These are phyloP conservation scores for Verticillium dahliae DNA, from an alignment of 2,329 filamentous ascomycete genomes.

Conservation along the genomic window DNA sequence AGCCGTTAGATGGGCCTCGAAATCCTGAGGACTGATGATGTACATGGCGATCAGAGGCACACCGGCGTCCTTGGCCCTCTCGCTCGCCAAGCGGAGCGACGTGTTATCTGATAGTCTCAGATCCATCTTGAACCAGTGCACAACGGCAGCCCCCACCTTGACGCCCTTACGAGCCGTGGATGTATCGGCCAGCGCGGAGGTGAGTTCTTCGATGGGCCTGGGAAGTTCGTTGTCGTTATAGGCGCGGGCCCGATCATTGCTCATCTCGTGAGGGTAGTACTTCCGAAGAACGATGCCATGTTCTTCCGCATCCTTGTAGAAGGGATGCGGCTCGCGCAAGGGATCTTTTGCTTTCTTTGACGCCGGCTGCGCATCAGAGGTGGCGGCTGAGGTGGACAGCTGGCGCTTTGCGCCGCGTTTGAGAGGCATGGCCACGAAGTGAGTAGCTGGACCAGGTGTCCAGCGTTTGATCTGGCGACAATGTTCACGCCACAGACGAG, in stretches of 20 bases:
- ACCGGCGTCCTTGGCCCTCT: constrained; percentile 56
- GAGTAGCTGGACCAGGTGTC: neutral
- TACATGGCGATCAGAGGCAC: constrained; percentile 73
- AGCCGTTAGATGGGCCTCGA: constrained; percentile 70
- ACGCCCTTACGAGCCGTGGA: constrained; percentile 43
- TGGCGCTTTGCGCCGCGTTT: constrained; percentile 20
- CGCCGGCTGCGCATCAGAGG: constrained; percentile 13
- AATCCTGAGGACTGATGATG: constrained; percentile 76
- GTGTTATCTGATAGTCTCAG: constrained; percentile 69
- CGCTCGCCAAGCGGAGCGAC: constrained; percentile 58
- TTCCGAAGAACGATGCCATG: constrained; percentile 62
- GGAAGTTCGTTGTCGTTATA: constrained; percentile 66
- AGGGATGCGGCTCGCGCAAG: constrained; percentile 38
- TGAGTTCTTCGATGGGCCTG: constrained; percentile 65
- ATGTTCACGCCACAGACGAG: neutral
- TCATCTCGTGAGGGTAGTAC: constrained; percentile 85
- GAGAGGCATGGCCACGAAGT: constrained; percentile 16
- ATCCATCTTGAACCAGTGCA: constrained; percentile 91
- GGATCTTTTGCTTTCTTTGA: constrained; percentile 28
- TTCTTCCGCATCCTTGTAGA: constrained; percentile 37
- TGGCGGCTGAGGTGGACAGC: constrained; percentile 7
- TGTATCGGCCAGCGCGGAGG: constrained; percentile 56
- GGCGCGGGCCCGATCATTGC: constrained; percentile 65
- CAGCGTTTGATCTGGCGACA: neutral
- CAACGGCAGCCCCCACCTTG: constrained; percentile 52